A percentile compares a stretch with the other conserved stretches of the same genome.
Evolutionary conservation across 768 basidiomycete genomes (phyloP).

Genomic region (Amanita phalloides): DNA sequence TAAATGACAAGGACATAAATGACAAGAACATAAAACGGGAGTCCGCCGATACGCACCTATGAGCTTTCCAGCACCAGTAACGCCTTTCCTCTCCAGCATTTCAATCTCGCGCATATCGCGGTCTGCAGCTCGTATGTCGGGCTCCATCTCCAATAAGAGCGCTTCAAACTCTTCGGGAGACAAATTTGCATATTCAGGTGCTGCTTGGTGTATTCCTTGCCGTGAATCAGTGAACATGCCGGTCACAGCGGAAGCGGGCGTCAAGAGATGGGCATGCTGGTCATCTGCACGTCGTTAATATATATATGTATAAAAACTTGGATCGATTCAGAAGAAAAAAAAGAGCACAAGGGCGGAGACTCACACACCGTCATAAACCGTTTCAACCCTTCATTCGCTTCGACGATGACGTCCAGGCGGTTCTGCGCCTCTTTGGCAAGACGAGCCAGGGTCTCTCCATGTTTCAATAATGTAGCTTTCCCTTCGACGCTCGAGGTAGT

Average conservation of each 20-base stretch:
- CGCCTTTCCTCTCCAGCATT: constrained; percentile 56
- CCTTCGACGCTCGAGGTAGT: constrained; percentile 8
- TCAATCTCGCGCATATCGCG: constrained; percentile 75
- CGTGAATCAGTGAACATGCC: constrained; percentile 37
- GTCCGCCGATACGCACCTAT: constrained; percentile 27
- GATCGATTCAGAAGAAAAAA: neutral
- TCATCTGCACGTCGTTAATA: constrained; percentile 39
- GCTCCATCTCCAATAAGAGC: constrained; percentile 68
- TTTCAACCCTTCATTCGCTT: constrained; percentile 59
- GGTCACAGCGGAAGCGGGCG: constrained; percentile 69
- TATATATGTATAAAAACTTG: too few species aligned
- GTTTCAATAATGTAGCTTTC: constrained; percentile 24
- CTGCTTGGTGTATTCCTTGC: constrained; percentile 7
- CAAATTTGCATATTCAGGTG: constrained; percentile 51
- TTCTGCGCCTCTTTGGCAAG: constrained; percentile 53
- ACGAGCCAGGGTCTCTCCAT: constrained; percentile 44
- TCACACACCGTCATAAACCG: constrained; percentile 69
- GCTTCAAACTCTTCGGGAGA: constrained; percentile 59
- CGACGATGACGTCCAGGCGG: constrained; percentile 44
- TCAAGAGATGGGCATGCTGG: constrained; percentile 63
- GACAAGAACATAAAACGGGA: neutral
- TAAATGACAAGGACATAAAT: too few species aligned
- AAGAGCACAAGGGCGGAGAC: constrained; percentile 11
- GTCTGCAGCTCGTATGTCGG: constrained; percentile 75
- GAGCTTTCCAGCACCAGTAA: constrained; percentile 63